Percentiles rank a stretch among this genome's conserved stretches.
These are phyloP conservation scores for Pythium diclinum DNA, from an alignment of 352 stramenopile genomes.

Conservation along the genomic window DNA sequence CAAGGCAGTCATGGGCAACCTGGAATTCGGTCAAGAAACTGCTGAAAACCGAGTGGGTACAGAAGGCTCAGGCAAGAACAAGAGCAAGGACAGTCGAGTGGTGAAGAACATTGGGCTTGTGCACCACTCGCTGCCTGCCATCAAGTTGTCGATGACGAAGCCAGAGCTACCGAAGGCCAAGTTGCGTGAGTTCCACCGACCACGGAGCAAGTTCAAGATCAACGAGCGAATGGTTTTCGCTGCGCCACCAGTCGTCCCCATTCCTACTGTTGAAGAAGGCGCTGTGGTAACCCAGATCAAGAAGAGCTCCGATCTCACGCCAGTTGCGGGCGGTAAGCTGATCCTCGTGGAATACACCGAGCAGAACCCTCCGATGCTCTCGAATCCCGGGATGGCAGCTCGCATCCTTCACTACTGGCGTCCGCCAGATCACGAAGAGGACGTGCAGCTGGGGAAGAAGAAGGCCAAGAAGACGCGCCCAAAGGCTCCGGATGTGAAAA, in stretches of 20 bases:
- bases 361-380: constrained; percentile 75
- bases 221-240: constrained; percentile 66
- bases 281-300: constrained; percentile 85
- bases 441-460: constrained; percentile 55
- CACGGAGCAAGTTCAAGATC: constrained; percentile 85
- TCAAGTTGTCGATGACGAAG: constrained; percentile 85
- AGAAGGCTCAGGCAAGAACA: constrained; percentile 62
- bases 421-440: constrained; percentile 50
- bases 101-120: constrained; percentile 85
- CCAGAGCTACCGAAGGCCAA: constrained; percentile 81
- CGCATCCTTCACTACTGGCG: constrained; percentile 86
- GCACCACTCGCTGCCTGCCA: constrained; percentile 82
- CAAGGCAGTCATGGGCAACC: constrained; percentile 73
- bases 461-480: constrained; percentile 66
- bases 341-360: constrained; percentile 86
- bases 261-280: constrained; percentile 60
- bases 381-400: constrained; percentile 78
- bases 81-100: constrained; percentile 80
- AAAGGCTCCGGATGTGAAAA: constrained; percentile 73
- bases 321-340: constrained; percentile 67
- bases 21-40: constrained; percentile 77
- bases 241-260: constrained; percentile 34
- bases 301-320: constrained; percentile 80
- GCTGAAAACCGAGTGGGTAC: constrained; percentile 58
- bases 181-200: constrained; percentile 78